Conservation (phyloP, 768 basidiomycete species). For the Phanerodontia chrysosporium region DNA sequence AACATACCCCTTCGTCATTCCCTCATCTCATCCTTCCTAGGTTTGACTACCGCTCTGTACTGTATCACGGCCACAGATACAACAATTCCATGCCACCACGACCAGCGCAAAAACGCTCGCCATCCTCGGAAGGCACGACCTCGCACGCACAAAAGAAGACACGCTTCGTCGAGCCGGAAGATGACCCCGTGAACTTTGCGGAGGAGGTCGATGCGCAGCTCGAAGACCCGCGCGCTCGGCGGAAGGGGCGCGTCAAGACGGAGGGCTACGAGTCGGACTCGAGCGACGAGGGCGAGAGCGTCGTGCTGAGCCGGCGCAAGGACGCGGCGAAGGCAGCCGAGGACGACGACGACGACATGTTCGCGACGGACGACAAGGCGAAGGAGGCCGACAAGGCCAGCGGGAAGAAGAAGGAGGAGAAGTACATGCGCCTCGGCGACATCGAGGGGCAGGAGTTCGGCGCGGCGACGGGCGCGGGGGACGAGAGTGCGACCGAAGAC, state of each 20-base stretch:
- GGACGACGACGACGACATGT: constrained; percentile 74
- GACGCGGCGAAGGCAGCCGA: constrained; percentile 39
- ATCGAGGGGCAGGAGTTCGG: constrained; percentile 97
- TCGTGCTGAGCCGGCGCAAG: constrained; percentile 71
- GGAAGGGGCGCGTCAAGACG: constrained; percentile 73
- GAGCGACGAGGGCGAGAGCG: constrained; percentile 92
- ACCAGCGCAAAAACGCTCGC: constrained; percentile 40
- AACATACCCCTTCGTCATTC: too few species aligned
- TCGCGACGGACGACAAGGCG: constrained; percentile 60
- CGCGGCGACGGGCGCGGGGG: constrained; percentile 38
- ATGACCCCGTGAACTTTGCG: constrained; percentile 72
- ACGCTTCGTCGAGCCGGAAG: constrained; percentile 72
- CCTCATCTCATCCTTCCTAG: too few species aligned
- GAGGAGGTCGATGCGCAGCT: constrained; percentile 75
- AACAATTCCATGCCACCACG: constrained; percentile 31
- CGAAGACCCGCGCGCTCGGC: constrained; percentile 56
- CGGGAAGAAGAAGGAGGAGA: constrained; percentile 54
- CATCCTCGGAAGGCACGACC: constrained; percentile 29
- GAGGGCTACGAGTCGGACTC: constrained; percentile 95
- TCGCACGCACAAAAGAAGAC: constrained; percentile 56
- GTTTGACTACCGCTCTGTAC: not conserved
- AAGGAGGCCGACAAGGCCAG: constrained; percentile 40
- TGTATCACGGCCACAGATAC: not conserved
- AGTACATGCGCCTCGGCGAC: constrained; percentile 84
- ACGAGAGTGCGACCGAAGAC: constrained; percentile 41